Evolutionary conservation across 345 rosid species (phyloP).

Genomic region (Rhodamnia rubescens): DNA sequence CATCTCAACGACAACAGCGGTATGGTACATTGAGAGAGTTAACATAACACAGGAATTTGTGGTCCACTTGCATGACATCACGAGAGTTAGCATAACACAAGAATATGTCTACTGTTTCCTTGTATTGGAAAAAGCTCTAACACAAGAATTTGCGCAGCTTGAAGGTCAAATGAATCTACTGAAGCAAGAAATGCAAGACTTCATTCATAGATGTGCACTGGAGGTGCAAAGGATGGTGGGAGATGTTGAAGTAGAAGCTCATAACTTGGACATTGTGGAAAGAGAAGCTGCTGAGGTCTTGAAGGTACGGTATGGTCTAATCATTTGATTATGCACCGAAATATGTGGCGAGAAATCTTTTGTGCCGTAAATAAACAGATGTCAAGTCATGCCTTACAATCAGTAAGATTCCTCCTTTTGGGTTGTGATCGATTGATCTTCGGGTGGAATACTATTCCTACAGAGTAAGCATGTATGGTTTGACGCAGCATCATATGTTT

Average conservation of each 20-base stretch:
- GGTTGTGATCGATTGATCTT: not conserved
- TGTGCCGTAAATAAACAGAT: not conserved
- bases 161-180: constrained; percentile 38
- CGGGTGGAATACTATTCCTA: not conserved
- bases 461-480: not conserved
- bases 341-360: not conserved
- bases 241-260: constrained; percentile 36
- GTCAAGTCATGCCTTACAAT: not conserved
- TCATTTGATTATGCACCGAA: not conserved
- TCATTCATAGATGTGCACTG: constrained; percentile 25
- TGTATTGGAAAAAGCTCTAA: not conserved
- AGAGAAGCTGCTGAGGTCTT: constrained; percentile 64
- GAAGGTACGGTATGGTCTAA: constrained; percentile 23
- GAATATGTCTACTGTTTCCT: not conserved
- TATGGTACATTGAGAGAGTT: not conserved
- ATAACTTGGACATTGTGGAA: constrained; percentile 42
- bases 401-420: not conserved
- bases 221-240: constrained; percentile 56
- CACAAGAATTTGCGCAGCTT: constrained; percentile 15
- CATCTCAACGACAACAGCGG: not conserved
- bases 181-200: constrained; percentile 51
- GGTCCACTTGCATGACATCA: too few relatives aligned
- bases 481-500: not conserved
- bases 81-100: not conserved
- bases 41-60: not conserved